Conservation (phyloP, 2,329 filamentous ascomycete species). For the Podosphaera xanthii region DNA sequence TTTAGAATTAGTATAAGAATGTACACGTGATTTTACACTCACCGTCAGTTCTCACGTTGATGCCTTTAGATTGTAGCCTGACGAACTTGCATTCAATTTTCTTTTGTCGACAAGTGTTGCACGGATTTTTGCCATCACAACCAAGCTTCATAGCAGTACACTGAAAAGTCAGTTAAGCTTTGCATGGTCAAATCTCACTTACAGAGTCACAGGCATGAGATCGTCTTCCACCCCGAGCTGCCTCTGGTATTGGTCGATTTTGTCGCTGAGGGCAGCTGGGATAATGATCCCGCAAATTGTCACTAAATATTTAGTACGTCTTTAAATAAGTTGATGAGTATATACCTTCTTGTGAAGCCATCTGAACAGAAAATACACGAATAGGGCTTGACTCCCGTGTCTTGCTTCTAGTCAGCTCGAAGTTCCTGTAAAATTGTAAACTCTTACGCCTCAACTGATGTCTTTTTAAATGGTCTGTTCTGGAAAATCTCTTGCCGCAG, state of each 20-base stretch:
- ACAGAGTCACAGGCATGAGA: constrained; percentile 25
- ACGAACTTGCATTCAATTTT: constrained; percentile 17
- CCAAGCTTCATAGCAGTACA: constrained; percentile 25
- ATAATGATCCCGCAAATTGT: constrained; percentile 24
- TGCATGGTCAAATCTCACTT: constrained; percentile 6
- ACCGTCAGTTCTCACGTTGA: constrained; percentile 5
- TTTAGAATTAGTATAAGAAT: background rate
- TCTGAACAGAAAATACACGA: constrained; percentile 23
- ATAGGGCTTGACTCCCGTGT: constrained; percentile 24
- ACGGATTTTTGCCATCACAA: constrained; percentile 22
- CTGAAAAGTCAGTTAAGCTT: constrained; percentile 10
- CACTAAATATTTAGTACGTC: constrained; percentile 14
- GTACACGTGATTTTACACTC: constrained; percentile 1
- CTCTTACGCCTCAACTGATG: constrained; percentile 23
- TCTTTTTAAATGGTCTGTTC: constrained; percentile 24
- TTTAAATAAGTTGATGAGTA: background rate
- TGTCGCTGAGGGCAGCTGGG: constrained; percentile 20
- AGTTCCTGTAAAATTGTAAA: constrained; percentile 1
- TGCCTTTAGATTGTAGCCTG: constrained; percentile 6
- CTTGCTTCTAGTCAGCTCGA: constrained; percentile 11
- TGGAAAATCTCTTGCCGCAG: constrained; percentile 23
- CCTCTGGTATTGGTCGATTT: constrained; percentile 21
- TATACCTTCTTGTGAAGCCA: constrained; percentile 22
- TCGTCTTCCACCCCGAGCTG: constrained; percentile 21
- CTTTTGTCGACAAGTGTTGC: constrained; percentile 22